Conservation (phyloP, 1,284 basidiomycete species). For the Naganishia liquefaciens region DNA sequence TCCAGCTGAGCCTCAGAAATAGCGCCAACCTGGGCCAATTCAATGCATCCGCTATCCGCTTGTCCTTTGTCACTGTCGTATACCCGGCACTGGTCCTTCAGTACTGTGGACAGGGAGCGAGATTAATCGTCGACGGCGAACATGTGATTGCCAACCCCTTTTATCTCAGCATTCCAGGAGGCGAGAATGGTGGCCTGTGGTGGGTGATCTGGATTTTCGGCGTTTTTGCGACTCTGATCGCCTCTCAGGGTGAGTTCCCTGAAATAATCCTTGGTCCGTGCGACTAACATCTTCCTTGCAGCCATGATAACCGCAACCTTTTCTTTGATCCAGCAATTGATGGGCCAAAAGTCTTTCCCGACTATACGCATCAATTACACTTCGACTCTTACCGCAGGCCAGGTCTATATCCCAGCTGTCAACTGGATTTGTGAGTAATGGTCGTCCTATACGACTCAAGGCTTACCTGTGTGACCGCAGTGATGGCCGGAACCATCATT, state of each 20-base stretch:
- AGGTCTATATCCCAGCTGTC: conserved; percentile 64
- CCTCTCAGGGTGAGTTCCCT: background rate
- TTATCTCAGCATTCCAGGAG: conserved; percentile 65
- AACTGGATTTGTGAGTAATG: conserved; percentile 56
- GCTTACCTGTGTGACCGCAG: conserved; percentile 1
- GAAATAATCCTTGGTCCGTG: background rate
- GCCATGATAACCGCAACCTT: conserved; percentile 70
- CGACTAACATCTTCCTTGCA: conserved; percentile 53
- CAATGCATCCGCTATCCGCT: conserved; percentile 57
- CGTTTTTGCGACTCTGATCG: conserved; percentile 63
- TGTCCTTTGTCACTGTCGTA: conserved; percentile 60
- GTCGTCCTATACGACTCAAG: background rate
- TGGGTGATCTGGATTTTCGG: conserved; percentile 67
- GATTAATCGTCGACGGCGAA: conserved; percentile 60
- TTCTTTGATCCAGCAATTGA: conserved; percentile 65
- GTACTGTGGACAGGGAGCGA: conserved; percentile 64
- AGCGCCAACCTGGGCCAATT: conserved; percentile 64
- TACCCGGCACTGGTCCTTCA: conserved; percentile 64
- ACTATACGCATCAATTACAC: conserved; percentile 63
- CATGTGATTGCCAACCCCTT: conserved; percentile 62
- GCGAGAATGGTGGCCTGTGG: conserved; percentile 59
- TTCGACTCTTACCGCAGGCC: conserved; percentile 63
- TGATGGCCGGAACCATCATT: conserved; percentile 62
- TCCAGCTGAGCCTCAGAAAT: background rate
- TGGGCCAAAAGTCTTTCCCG: conserved; percentile 63